These are phyloP conservation scores for Fusarium proliferatum DNA, from an alignment of 2,329 filamentous ascomycete species.

Conservation along the genomic window DNA sequence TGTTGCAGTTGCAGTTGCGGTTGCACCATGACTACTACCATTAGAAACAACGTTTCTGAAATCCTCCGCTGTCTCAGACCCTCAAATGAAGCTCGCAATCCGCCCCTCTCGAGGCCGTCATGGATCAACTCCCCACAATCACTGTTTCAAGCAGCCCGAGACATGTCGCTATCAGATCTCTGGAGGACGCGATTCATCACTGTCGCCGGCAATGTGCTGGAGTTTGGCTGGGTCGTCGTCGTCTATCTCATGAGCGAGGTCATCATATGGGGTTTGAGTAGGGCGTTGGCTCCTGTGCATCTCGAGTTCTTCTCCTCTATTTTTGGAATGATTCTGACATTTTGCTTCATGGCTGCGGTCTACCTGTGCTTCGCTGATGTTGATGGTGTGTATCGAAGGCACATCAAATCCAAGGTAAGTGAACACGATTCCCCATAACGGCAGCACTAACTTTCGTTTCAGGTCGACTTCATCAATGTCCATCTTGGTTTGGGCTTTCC, in stretches of 20 bases:
- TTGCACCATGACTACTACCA: conserved; percentile 39
- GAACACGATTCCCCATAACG: fast-evolving
- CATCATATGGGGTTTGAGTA: conserved; percentile 58
- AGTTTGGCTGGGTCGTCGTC: conserved; percentile 49
- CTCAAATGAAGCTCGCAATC: conserved; percentile 38
- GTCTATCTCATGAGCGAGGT: conserved; percentile 57
- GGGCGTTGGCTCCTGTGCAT: conserved; percentile 46
- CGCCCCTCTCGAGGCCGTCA: conserved; percentile 13
- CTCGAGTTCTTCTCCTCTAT: conserved; percentile 61
- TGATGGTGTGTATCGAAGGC: conserved; percentile 46
- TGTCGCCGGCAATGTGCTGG: conserved; percentile 6
- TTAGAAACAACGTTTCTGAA: conserved; percentile 37
- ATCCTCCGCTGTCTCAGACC: conserved; percentile 47
- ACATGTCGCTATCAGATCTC: conserved; percentile 33
- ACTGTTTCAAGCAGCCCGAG: conserved; percentile 42
- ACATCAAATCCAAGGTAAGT: conserved; percentile 51
- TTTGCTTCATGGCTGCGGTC: conserved; percentile 49
- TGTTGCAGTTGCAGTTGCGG: conserved; percentile 36
- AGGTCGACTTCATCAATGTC: conserved; percentile 63
- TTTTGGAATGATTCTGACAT: conserved; percentile 58
- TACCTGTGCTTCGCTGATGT: conserved; percentile 24
- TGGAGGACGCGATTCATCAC: conserved; percentile 33
- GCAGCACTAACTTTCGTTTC: conserved; percentile 2
- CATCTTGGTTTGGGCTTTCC: conserved; percentile 64
- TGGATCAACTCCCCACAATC: conserved; percentile 19